These are phyloP conservation scores for Trapa incisa DNA, from an alignment of 345 rosid genomes.

Conservation along the genomic window DNA sequence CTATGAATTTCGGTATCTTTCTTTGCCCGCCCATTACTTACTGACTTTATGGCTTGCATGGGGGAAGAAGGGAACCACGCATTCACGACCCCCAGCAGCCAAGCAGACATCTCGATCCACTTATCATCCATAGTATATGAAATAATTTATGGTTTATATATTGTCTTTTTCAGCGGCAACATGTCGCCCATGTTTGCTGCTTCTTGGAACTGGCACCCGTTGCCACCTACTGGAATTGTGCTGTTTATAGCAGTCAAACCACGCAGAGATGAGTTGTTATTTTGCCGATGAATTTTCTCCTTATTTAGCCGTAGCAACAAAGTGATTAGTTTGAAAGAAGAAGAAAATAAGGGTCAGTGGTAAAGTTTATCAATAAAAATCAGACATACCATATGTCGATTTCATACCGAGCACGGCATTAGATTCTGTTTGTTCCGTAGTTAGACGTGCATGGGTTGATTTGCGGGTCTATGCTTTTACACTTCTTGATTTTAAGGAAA, in stretches of 20 bases:
- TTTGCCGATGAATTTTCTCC: neutral
- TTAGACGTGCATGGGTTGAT: too few relatives aligned
- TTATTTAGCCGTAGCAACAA: neutral
- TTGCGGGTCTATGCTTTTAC: too few relatives aligned
- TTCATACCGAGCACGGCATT: too few relatives aligned
- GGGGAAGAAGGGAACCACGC: neutral
- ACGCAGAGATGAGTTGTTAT: neutral
- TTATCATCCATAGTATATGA: neutral
- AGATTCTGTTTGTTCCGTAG: too few relatives aligned
- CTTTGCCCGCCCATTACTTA: neutral
- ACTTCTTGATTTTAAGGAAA: too few relatives aligned
- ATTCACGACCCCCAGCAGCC: neutral
- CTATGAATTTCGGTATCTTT: neutral
- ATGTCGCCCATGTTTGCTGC: conserved; percentile 1
- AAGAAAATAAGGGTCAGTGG: too few relatives aligned
- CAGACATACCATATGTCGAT: too few relatives aligned
- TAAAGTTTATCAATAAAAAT: too few relatives aligned
- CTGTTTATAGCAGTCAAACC: neutral
- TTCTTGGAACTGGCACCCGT: neutral
- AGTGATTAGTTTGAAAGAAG: too few relatives aligned
- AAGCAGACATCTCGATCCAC: neutral
- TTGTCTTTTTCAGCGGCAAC: neutral
- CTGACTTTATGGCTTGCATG: neutral
- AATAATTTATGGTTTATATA: neutral
- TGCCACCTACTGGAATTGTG: neutral